A percentile compares a stretch with the other conserved stretches of the same genome.
Evolutionary conservation across 75 land plant genomes (phyloP).

Genomic region (Isoetes taiwanensis): DNA sequence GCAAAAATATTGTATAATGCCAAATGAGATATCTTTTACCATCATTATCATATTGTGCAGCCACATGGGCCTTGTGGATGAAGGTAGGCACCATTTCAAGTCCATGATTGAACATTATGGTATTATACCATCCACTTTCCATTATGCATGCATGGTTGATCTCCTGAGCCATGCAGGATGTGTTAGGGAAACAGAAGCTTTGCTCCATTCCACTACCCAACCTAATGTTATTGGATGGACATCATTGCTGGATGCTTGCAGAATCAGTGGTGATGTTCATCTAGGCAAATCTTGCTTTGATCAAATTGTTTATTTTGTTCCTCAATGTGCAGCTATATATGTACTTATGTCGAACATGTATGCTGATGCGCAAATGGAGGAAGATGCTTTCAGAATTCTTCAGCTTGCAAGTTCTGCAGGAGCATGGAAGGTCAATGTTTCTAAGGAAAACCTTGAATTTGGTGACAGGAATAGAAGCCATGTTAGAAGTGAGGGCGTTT

Average conservation of each 20-base stretch:
- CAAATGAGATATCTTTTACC: slow-evolving; percentile 18
- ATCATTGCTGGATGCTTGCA: slow-evolving; percentile 26
- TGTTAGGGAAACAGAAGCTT: slow-evolving; percentile 21
- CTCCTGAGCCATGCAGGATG: slow-evolving; percentile 29
- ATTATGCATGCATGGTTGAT: slow-evolving; percentile 36
- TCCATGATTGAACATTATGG: slow-evolving; percentile 26
- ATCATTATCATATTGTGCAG: slow-evolving; percentile 22
- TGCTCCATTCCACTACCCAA: slow-evolving; percentile 18
- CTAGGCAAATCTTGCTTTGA: slow-evolving; percentile 13
- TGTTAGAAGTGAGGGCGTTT: too few relatives aligned
- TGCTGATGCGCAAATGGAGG: too few relatives aligned
- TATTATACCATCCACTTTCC: slow-evolving; percentile 27
- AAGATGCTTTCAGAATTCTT: too few relatives aligned
- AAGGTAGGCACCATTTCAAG: slow-evolving; percentile 23
- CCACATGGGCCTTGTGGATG: slow-evolving; percentile 26
- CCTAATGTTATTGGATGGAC: slow-evolving; percentile 32
- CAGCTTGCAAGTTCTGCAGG: too few relatives aligned
- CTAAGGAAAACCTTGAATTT: too few relatives aligned
- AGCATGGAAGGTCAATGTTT: too few relatives aligned
- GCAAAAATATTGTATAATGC: slow-evolving; percentile 13
- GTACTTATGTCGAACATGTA: slow-evolving; percentile 12
- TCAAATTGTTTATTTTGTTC: slow-evolving; percentile 10
- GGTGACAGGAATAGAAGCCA: too few relatives aligned
- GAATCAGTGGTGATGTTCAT: slow-evolving; percentile 21
- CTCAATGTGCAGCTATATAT: slow-evolving; percentile 24